A percentile compares a stretch with the other conserved stretches of the same genome.
Evolutionary conservation across 2,329 filamentous ascomycete genomes (phyloP).

Genomic region (Hypoxylon sp.): DNA sequence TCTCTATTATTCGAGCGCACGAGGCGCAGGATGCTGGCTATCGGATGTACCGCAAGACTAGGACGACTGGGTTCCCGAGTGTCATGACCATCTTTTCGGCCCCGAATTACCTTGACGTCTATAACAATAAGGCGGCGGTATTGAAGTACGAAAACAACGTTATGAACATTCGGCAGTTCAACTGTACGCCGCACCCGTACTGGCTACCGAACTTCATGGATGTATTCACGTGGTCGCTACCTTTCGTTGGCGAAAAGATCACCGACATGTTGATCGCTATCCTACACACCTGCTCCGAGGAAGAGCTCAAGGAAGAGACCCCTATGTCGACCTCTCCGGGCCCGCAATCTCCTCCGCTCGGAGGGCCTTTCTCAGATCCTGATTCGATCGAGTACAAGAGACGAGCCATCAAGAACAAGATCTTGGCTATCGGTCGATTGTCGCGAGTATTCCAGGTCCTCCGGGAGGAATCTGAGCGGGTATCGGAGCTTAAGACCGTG

Average conservation of each 20-base stretch:
- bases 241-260: slow-evolving; percentile 98
- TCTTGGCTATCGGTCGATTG: slow-evolving; percentile 93
- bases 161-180: slow-evolving; percentile 99
- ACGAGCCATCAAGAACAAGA: slow-evolving; percentile 99
- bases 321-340: slow-evolving; percentile 77
- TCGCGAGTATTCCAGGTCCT: slow-evolving; percentile 98
- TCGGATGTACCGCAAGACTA: slow-evolving; percentile 98
- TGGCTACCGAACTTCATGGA: slow-evolving; percentile 99
- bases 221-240: slow-evolving; percentile 99
- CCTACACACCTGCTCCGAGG: slow-evolving; percentile 98
- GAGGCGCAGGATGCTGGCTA: slow-evolving; percentile 99
- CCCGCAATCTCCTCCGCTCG: slow-evolving; percentile 79
- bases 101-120: slow-evolving; percentile 98
- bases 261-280: slow-evolving; percentile 99
- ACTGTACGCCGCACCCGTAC: slow-evolving; percentile 99
- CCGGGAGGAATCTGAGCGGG: slow-evolving; percentile 95
- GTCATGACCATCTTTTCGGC: slow-evolving; percentile 99
- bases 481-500: slow-evolving; percentile 97
- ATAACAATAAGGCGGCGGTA: slow-evolving; percentile 99
- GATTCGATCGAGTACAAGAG: slow-evolving; percentile 95
- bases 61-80: slow-evolving; percentile 97
- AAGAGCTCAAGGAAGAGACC: slow-evolving; percentile 92
- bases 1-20: slow-evolving; percentile 97
- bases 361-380: slow-evolving; percentile 69
- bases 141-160: slow-evolving; percentile 99